Conservation (phyloP, 192 early-diverging fungal species). For the Ambispora gerdemannii region DNA sequence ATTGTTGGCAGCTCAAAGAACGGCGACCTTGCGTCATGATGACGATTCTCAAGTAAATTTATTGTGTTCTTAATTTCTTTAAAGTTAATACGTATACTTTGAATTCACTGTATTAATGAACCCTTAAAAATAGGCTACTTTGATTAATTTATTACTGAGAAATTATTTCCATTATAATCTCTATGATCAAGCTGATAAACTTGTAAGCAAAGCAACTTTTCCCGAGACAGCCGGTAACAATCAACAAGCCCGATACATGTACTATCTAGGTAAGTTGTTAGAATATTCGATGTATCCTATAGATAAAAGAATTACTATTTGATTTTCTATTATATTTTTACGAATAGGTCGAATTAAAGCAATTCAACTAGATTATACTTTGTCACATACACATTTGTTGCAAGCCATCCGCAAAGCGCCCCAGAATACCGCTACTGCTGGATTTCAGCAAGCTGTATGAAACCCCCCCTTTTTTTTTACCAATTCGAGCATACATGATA, state of each 20-base stretch:
- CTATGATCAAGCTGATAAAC: conserved; percentile 97
- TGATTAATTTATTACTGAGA: conserved; percentile 88
- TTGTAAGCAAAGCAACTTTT: conserved; percentile 88
- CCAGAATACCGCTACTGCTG: conserved; percentile 77
- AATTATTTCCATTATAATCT: conserved; percentile 93
- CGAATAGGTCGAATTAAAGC: conserved; percentile 84
- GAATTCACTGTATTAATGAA: neutral
- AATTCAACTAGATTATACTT: conserved; percentile 97
- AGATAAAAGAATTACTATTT: neutral
- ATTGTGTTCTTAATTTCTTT: conserved; percentile 5
- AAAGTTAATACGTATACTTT: conserved; percentile 8
- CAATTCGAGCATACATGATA: neutral
- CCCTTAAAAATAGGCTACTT: conserved; percentile 58
- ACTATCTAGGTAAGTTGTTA: conserved; percentile 64
- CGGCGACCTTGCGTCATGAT: conserved; percentile 87
- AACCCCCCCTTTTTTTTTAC: neutral
- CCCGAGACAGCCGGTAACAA: conserved; percentile 90
- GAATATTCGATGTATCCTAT: neutral
- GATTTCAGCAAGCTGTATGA: conserved; percentile 89
- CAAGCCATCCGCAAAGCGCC: conserved; percentile 97
- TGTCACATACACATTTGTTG: conserved; percentile 79
- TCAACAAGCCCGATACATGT: conserved; percentile 92
- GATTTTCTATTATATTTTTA: neutral
- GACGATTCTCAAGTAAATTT: conserved; percentile 75
- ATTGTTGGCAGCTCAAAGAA: conserved; percentile 81